phyloP scores from a whole-genome alignment of 1,284 basidiomycete species.

The Ganoderma boninense region DNA sequence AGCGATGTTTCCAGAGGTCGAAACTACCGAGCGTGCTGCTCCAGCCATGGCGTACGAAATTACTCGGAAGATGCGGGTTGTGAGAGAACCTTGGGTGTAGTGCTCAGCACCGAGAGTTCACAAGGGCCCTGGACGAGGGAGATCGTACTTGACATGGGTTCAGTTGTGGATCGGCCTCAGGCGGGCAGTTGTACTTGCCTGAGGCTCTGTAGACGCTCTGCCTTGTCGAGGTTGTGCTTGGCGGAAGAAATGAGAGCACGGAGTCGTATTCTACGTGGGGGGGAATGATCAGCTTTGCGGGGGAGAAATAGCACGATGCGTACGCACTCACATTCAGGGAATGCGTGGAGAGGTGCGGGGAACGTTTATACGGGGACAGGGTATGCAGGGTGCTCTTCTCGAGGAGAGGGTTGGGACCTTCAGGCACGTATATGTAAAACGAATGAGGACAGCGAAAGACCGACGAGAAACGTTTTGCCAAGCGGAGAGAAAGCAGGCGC shows the following conservation, averaged over 20 bases:
- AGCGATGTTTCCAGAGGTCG: neutral
- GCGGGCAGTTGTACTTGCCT: neutral
- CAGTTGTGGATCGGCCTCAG: neutral
- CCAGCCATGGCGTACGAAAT: neutral
- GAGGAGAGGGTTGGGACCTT: neutral
- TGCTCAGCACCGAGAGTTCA: neutral
- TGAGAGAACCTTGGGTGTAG: neutral
- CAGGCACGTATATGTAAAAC: neutral
- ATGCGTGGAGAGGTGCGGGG: neutral
- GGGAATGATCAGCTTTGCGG: neutral
- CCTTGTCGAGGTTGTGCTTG: neutral
- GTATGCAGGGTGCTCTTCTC: neutral
- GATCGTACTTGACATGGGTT: neutral
- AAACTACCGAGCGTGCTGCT: neutral
- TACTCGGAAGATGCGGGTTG: neutral
- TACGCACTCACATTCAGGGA: neutral
- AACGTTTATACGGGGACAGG: neutral
- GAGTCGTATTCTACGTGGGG: neutral
- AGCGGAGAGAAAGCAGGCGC: neutral
- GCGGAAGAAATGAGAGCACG: neutral
- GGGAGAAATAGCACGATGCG: neutral
- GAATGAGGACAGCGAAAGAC: neutral
- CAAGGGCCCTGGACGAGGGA: neutral
- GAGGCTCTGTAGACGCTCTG: neutral
- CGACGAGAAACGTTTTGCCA: neutral